These are phyloP conservation scores for Metarhizium brunneum DNA, from an alignment of 2,329 filamentous ascomycete genomes.

Conservation along the genomic window DNA sequence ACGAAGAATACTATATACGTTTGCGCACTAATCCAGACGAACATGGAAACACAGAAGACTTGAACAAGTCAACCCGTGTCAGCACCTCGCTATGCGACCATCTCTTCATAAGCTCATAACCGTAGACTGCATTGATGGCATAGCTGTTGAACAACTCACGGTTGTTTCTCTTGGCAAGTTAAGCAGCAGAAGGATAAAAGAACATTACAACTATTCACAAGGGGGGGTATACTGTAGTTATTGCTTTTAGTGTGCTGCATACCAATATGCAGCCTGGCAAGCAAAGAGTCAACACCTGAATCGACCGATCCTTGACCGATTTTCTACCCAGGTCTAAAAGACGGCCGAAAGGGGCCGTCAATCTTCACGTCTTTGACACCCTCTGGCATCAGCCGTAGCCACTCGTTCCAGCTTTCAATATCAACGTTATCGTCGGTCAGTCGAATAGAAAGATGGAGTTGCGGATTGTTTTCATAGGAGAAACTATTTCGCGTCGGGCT, in stretches of 20 bases:
- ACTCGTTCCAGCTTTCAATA: constrained; percentile 46
- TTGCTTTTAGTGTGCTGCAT: neutral
- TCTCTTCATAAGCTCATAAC: neutral
- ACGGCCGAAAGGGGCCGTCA: constrained; percentile 35
- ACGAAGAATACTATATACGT: neutral
- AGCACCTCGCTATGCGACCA: neutral
- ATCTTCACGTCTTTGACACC: constrained; percentile 46
- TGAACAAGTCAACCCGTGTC: neutral
- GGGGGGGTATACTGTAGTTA: neutral
- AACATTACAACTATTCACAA: neutral
- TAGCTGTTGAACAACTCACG: neutral
- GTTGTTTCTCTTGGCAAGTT: neutral
- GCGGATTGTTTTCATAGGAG: constrained; percentile 34
- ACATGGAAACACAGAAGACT: neutral
- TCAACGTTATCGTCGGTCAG: constrained; percentile 42
- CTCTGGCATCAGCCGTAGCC: constrained; percentile 49
- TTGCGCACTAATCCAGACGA: neutral
- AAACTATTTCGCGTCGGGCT: constrained; percentile 28
- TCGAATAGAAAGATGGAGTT: constrained; percentile 40
- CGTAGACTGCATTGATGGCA: too few relatives aligned
- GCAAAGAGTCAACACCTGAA: neutral
- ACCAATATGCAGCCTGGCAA: neutral
- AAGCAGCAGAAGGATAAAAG: neutral
- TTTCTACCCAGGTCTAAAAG: constrained; percentile 9
- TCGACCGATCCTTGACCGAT: neutral